Evolutionary conservation across 345 rosid species (phyloP).

Genomic region (Linum usitatissimum): DNA sequence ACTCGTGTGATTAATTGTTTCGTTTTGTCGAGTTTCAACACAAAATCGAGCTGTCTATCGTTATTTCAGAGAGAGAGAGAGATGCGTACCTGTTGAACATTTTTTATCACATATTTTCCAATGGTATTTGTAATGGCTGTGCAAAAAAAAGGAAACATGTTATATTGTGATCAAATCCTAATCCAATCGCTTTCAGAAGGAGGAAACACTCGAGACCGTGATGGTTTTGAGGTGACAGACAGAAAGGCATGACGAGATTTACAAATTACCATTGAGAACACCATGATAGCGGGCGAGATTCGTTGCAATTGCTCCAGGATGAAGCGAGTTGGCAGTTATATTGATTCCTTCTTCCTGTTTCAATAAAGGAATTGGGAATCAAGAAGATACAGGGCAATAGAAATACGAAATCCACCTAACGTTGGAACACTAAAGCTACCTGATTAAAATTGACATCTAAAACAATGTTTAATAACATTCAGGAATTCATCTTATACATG

Average conservation of each 20-base stretch:
- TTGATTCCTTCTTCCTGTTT: conserved; percentile 7
- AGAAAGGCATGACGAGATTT: neutral
- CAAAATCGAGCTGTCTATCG: neutral
- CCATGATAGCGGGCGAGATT: conserved; percentile 2
- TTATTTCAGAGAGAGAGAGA: neutral
- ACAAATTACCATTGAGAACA: neutral
- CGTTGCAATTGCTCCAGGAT: conserved; percentile 4
- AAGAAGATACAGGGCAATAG: neutral
- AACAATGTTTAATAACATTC: too few relatives aligned
- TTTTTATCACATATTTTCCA: conserved; percentile 42
- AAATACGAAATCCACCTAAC: neutral
- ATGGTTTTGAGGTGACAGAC: neutral
- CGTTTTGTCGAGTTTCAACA: neutral
- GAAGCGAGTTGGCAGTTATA: conserved; percentile 9
- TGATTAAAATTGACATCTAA: neutral
- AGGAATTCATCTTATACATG: too few relatives aligned
- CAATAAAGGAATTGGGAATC: neutral
- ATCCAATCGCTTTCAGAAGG: neutral
- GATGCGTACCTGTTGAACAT: conserved; percentile 46
- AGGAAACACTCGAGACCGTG: neutral
- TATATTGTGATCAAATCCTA: neutral
- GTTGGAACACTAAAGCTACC: neutral
- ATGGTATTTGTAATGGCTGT: conserved; percentile 33
- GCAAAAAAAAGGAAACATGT: conserved; percentile 2
- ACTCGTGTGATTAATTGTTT: too few relatives aligned